phyloP scores from a whole-genome alignment of 768 basidiomycete species.

The Saitozyma podzolica region DNA sequence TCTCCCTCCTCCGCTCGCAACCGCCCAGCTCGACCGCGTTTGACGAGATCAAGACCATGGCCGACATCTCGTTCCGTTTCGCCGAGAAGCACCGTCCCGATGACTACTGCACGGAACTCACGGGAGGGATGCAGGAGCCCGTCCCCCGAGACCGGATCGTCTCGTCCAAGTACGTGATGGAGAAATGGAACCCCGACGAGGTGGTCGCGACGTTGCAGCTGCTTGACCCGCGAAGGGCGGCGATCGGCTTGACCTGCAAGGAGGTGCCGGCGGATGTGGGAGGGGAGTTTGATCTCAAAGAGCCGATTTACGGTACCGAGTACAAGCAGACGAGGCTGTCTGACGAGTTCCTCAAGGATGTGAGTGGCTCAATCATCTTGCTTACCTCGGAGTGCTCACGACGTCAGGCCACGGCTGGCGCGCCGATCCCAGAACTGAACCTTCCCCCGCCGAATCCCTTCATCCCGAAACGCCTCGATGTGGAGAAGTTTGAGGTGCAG shows the following conservation, averaged over 20 bases:
- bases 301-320: conserved; percentile 89
- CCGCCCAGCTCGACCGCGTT: conserved; percentile 63
- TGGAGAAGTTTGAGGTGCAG: conserved; percentile 69
- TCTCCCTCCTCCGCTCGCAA: conserved; percentile 53
- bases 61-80: conserved; percentile 77
- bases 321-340: conserved; percentile 63
- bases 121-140: conserved; percentile 76
- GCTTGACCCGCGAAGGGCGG: conserved; percentile 66
- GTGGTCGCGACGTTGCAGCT: conserved; percentile 61
- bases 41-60: conserved; percentile 70
- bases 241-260: conserved; percentile 76
- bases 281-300: conserved; percentile 60
- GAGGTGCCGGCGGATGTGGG: conserved; percentile 62
- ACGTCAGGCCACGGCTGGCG: conserved; percentile 64
- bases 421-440: conserved; percentile 61
- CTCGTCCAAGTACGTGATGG: conserved; percentile 67
- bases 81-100: conserved; percentile 79
- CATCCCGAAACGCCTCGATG: conserved; percentile 80
- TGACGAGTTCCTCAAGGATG: conserved; percentile 62
- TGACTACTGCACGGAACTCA: conserved; percentile 71
- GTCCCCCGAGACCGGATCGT: conserved; percentile 75
- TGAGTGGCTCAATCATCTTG: conserved; percentile 33
- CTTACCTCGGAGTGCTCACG: background rate
- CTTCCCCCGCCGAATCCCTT: conserved; percentile 87
- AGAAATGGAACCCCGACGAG: conserved; percentile 67